Conservation (phyloP, 2,329 filamentous ascomycete genomes). For the Diaporthe aspalathi region DNA sequence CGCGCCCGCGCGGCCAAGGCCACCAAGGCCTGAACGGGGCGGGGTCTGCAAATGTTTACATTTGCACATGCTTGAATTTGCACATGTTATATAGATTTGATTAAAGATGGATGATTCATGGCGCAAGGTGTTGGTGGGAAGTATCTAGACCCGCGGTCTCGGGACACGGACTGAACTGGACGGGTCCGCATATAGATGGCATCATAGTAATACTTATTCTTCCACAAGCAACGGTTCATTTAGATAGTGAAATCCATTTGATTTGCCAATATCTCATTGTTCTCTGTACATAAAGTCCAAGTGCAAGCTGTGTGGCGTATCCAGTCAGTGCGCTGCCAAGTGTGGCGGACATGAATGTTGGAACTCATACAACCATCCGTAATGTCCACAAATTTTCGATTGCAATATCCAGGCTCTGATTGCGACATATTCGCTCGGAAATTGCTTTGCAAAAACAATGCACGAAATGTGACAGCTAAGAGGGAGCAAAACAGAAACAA, state of each 20-base stretch:
- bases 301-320: background rate
- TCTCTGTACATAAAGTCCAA: too few relatives aligned
- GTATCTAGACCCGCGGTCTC: background rate
- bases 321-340: background rate
- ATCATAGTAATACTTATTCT: background rate
- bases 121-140: background rate
- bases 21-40: background rate
- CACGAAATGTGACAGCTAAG: background rate
- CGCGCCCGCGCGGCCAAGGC: background rate
- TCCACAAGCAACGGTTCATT: too few relatives aligned
- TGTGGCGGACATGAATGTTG: background rate
- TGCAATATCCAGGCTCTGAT: too few relatives aligned
- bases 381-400: too few relatives aligned
- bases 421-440: too few relatives aligned
- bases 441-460: background rate
- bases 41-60: background rate
- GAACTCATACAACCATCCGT: background rate
- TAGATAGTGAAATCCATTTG: background rate
- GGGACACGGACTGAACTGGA: background rate
- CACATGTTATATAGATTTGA: too few relatives aligned
- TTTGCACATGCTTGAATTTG: too few relatives aligned
- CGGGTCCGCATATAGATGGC: background rate
- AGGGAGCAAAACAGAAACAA: background rate
- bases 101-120: slow-evolving; percentile 8
- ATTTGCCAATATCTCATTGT: background rate